Conservation (phyloP, 225 moss, liverwort and hornwort species). For the Neckera pumila region DNA sequence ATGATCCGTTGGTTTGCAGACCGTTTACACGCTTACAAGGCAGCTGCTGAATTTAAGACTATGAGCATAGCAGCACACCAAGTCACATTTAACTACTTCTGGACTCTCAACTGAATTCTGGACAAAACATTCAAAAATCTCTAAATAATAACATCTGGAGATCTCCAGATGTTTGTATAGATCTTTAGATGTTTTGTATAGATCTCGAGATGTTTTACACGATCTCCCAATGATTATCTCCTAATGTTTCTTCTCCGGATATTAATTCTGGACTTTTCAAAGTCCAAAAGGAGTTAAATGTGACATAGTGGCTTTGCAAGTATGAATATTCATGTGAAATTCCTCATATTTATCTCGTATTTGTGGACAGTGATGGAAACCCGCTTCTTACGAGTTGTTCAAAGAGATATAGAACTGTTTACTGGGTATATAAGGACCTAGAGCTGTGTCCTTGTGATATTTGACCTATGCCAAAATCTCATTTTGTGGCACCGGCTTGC, state of each 20-base stretch:
- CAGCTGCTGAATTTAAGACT: conserved; percentile 57
- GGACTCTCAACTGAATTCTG: no score
- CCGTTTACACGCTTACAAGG: conserved; percentile 59
- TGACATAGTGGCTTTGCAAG: conserved; percentile 83
- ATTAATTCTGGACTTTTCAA: no score
- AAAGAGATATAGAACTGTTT: background rate
- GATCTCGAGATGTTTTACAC: no score
- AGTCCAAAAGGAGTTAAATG: no score
- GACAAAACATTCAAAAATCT: no score
- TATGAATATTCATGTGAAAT: background rate
- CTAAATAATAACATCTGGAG: no score
- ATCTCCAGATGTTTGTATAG: no score
- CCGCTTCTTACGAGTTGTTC: background rate
- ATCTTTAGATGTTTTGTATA: no score
- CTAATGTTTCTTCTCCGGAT: no score
- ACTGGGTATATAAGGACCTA: background rate
- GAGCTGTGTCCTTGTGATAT: background rate
- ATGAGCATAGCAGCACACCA: conserved; percentile 69
- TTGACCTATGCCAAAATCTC: background rate
- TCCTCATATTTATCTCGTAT: background rate
- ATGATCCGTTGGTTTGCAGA: conserved; percentile 19
- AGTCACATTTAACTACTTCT: no score
- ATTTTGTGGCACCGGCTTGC: background rate
- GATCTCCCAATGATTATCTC: no score
- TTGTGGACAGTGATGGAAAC: background rate